phyloP scores from a whole-genome alignment of 139 green algal genomes.

The Spirogloea muscicola region DNA sequence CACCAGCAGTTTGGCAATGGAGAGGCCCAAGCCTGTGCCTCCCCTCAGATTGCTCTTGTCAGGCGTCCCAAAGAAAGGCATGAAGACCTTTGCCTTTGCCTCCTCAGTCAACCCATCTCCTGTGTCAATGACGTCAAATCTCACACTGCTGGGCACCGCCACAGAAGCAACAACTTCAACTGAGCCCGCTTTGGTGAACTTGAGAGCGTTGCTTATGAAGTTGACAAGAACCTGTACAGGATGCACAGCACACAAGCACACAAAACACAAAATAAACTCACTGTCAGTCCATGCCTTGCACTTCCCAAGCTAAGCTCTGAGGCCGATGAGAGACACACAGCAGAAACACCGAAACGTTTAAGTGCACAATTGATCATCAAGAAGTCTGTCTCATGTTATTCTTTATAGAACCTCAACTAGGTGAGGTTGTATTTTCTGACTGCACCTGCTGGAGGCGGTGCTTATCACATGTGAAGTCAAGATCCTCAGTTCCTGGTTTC shows the following conservation, averaged over 20 bases:
- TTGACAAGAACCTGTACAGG: constrained; percentile 18
- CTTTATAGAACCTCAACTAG: neutral
- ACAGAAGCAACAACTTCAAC: neutral
- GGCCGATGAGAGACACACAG: too few species aligned
- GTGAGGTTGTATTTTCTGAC: neutral
- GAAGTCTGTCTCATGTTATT: too few species aligned
- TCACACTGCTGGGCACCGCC: neutral
- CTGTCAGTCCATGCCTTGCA: too few species aligned
- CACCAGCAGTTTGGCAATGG: constrained; percentile 12
- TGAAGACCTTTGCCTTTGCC: constrained; percentile 15
- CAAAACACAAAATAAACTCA: too few species aligned
- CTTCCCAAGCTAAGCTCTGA: too few species aligned
- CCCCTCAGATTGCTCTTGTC: neutral
- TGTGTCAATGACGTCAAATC: constrained; percentile 14
- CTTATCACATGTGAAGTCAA: neutral
- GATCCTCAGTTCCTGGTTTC: neutral
- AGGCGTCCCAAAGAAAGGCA: constrained; percentile 14
- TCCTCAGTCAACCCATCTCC: constrained; percentile 13
- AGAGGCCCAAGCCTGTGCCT: constrained; percentile 14
- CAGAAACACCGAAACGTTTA: too few species aligned
- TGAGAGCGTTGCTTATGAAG: constrained; percentile 17
- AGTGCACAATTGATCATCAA: too few species aligned
- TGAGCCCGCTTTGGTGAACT: constrained; percentile 14
- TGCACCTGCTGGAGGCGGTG: constrained; percentile 12
- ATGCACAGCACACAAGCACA: too few species aligned